These are phyloP conservation scores for Solanum pinnatisectum DNA, from an alignment of 257 asterid genomes.

Conservation along the genomic window DNA sequence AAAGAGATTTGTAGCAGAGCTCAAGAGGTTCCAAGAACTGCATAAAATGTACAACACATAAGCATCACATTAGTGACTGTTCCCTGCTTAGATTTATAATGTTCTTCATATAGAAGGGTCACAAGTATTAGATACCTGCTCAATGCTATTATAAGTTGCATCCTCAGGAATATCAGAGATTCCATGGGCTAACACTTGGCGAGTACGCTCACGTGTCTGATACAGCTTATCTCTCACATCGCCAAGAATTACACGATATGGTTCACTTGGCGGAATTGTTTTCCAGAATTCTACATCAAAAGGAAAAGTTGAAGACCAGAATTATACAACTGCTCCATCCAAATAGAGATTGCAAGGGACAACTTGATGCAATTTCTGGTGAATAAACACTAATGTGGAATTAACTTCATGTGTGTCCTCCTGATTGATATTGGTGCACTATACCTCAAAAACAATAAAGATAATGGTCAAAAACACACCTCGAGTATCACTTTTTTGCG, in stretches of 20 bases:
- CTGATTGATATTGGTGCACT: neutral
- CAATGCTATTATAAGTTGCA: conserved; percentile 26
- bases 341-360: neutral
- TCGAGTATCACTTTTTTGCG: neutral
- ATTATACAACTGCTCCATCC: neutral
- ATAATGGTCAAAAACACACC: neutral
- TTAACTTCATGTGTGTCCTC: neutral
- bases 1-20: conserved; percentile 39
- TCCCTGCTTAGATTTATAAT: neutral
- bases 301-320: neutral
- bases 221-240: conserved; percentile 43
- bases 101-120: neutral
- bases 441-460: neutral
- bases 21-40: conserved; percentile 49
- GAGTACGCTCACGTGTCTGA: conserved; percentile 45
- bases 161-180: conserved; percentile 38
- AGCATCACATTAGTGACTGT: neutral
- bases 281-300: conserved; percentile 38
- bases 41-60: neutral
- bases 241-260: conserved; percentile 41
- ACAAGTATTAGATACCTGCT: conserved; percentile 17
- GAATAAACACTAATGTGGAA: neutral
- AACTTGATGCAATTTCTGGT: neutral
- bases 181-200: conserved; percentile 35
- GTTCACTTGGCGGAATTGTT: conserved; percentile 32